A percentile compares a stretch with the other conserved stretches of the same genome.
phyloP scores from a whole-genome alignment of 768 basidiomycete species.

The Fomitopsis serialis region DNA sequence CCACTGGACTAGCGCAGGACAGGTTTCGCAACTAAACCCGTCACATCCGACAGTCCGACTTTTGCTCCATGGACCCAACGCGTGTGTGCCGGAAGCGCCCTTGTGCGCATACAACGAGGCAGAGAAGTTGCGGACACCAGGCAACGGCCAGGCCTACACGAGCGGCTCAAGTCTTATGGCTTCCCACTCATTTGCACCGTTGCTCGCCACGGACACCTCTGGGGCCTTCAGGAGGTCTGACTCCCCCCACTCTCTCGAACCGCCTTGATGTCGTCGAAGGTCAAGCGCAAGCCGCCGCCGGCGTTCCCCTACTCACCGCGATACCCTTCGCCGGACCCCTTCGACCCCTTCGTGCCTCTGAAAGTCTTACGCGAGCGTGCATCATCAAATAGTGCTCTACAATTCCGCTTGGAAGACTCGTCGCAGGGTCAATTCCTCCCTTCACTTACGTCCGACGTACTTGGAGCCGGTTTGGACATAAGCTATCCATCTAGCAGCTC shows the following conservation, averaged over 20 bases:
- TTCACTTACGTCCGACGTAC: background rate
- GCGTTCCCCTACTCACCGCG: constrained; percentile 42
- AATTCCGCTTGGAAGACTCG: background rate
- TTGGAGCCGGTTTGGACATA: constrained; percentile 1
- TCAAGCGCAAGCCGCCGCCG: constrained; percentile 58
- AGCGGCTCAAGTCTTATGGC: constrained; percentile 1
- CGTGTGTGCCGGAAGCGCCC: background rate
- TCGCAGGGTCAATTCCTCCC: background rate
- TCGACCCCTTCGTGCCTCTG: constrained; percentile 67
- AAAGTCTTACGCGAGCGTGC: constrained; percentile 59
- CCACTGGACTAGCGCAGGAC: too few species aligned
- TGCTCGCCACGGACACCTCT: background rate
- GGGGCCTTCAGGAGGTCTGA: background rate
- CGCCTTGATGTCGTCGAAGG: constrained; percentile 7
- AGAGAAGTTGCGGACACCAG: background rate
- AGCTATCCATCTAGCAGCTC: constrained; percentile 2
- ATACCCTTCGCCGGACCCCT: constrained; percentile 65
- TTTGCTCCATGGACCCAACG: background rate
- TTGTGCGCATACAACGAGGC: constrained; percentile 1
- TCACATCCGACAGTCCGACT: too few species aligned
- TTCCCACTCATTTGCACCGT: background rate
- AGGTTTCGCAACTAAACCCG: too few species aligned
- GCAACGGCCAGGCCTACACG: constrained; percentile 2
- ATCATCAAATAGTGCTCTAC: constrained; percentile 28
- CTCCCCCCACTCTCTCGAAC: background rate